Evolutionary conservation across 2,329 filamentous ascomycete species (phyloP).

Genomic region (Sordariomycetes sp.): DNA sequence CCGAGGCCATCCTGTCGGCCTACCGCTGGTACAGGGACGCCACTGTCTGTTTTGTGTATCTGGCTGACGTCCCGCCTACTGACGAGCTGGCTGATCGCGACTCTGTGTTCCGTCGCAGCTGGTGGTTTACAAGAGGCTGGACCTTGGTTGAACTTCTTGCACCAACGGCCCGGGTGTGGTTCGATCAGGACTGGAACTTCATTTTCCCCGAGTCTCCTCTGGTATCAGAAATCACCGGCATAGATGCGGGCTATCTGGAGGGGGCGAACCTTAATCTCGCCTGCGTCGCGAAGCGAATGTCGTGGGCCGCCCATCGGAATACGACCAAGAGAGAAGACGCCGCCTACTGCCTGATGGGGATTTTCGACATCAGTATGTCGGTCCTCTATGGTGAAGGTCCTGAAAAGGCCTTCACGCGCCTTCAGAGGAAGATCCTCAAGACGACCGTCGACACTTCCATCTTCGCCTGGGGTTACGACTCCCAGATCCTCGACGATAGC

Average conservation of each 20-base stretch:
- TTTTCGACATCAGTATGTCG: conserved; percentile 22
- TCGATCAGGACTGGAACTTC: conserved; percentile 12
- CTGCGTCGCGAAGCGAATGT: conserved; percentile 6
- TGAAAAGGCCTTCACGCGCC: conserved; percentile 16
- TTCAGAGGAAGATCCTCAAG: conserved; percentile 22
- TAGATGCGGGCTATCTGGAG: conserved; percentile 5
- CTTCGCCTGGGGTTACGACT: conserved; percentile 3
- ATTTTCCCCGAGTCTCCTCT: conserved; percentile 9
- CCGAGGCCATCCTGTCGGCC: conserved; percentile 13
- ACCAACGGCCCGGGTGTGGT: conserved; percentile 8
- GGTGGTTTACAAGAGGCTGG: conserved; percentile 18
- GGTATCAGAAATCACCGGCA: conserved; percentile 5
- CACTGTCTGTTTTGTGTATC: conserved; percentile 10
- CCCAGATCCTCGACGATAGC: conserved; percentile 1
- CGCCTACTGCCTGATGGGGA: conserved; percentile 20
- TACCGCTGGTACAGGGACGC: conserved; percentile 10
- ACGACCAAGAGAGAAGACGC: conserved; percentile 18
- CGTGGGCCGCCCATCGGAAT: conserved; percentile 17
- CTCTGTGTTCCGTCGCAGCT: conserved; percentile 7
- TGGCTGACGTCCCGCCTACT: conserved; percentile 9
- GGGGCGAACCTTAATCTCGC: conserved; percentile 7
- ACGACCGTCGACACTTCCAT: conserved; percentile 13
- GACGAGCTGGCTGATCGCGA: conserved; percentile 1
- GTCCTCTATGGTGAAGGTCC: conserved; percentile 20
- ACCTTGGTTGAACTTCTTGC: conserved; percentile 19